Evolutionary conservation across 2,329 filamentous ascomycete genomes (phyloP), one percentile per base, ranked within the genome.

Genomic region (Colletotrichum liaoningense): DNA sequence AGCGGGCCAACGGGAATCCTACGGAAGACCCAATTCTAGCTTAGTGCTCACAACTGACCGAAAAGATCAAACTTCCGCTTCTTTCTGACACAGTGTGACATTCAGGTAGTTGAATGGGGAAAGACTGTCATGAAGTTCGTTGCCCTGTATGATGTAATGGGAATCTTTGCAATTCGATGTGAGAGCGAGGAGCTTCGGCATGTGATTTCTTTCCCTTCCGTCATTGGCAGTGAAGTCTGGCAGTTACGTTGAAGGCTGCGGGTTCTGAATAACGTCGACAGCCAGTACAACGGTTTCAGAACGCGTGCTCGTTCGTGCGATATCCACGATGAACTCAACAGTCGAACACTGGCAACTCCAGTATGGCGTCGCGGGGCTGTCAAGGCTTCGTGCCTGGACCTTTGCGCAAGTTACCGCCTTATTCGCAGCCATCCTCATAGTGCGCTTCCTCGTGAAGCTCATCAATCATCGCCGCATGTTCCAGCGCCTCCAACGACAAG

Each of bases 401-500:
- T 14, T 62, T 16, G 22, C 42, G 16, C 58, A 62, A 24, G 38
- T 11, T 14, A 16, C 42, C 24, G 35, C 9, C 33, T 4, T 35
- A 6, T 4, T 62, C 14, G 58, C 12, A 24, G 24, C 19, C 14
- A 30, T 62, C 16, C 26, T 62, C 35, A 62, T 62, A 19, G 16
- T 38, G 22, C 58, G 35, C 38, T 62, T 62, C 38, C 22, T 62
- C 14, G 42, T 38, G 8, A 46, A 49, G 58, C 58, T 62, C 58
- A 49, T 62, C 38, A 62, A 30, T n/a, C 58, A 62, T 24, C 58
- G 58, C 24, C 58, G 58, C 58, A 62, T 62, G 58, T 67, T 11
- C 16, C 54, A 14, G 57, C 33, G 54, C 59, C 64, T 24, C n/a
- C 57, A 59, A 59, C 33, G 30, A 38, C 57, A 38, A 42, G 57